phyloP scores from a whole-genome alignment of 805 yeast genomes.

The Saturnispora quitensis region DNA sequence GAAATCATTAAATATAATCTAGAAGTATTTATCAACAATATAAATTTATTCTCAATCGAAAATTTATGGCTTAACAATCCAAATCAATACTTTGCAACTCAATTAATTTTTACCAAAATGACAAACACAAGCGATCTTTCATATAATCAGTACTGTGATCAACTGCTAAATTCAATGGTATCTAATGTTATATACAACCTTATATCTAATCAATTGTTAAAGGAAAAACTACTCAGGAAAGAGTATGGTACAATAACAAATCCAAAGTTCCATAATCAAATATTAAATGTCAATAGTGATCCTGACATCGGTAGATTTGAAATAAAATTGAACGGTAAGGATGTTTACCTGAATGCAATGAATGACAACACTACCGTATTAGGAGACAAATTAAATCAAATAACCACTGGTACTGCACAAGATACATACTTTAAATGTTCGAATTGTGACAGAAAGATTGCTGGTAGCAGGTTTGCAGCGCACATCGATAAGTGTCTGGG shows the following conservation, averaged over 20 bases:
- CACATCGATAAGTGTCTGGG: slow-evolving; percentile 87
- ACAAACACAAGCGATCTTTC: slow-evolving; percentile 18
- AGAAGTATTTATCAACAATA: not conserved
- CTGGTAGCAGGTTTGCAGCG: slow-evolving; percentile 87
- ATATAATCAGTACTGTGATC: slow-evolving; percentile 23
- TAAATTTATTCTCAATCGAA: no score
- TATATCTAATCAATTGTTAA: slow-evolving; percentile 22
- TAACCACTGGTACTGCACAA: slow-evolving; percentile 14
- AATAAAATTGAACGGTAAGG: slow-evolving; percentile 24
- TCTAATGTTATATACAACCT: slow-evolving; percentile 28
- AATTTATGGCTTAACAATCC: not conserved
- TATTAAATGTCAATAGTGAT: not conserved
- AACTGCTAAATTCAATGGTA: slow-evolving; percentile 27
- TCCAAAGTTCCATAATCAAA: slow-evolving; percentile 20
- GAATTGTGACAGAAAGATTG: slow-evolving; percentile 77
- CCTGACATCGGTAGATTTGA: slow-evolving; percentile 25
- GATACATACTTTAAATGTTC: slow-evolving; percentile 61
- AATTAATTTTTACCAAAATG: not conserved
- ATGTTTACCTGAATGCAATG: slow-evolving; percentile 21
- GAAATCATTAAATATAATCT: not conserved
- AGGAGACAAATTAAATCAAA: slow-evolving; percentile 9
- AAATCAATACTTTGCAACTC: not conserved
- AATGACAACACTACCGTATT: slow-evolving; percentile 8
- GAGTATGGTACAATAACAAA: slow-evolving; percentile 23
- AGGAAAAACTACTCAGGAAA: slow-evolving; percentile 24